Base-by-base conservation (phyloP, 1,284 basidiomycete genomes). In the Marasmius tenuissimus region DNA sequence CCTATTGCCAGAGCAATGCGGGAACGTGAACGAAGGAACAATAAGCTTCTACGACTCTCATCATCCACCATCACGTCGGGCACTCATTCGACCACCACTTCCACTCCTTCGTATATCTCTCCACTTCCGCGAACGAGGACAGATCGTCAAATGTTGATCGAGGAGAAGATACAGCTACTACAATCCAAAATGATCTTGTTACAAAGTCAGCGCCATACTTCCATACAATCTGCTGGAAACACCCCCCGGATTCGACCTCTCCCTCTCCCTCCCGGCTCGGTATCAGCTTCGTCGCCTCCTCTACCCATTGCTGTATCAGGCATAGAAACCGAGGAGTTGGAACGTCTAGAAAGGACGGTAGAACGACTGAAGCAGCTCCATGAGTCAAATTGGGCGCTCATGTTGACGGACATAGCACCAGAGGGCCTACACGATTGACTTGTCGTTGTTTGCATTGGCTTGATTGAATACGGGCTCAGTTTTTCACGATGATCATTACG, bases 351-450 rank as follows among this genome's bases (percentile, higher is more conserved):
- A 8, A 27, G 16, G 27, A 57, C 45, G 47, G 62, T 63, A 4
- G 59, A 61, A 22, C 18, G 33, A 33, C 20, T 61, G 45, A 58
- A 63, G 47, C 38, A 57, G 33, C 16, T 59, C 1, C 62, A 63
- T 50, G 62, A 63, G 39, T 60, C 59, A 35, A 37, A 57, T 35
- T 63, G 62, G 62, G 62, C 62, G 2, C 33, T 63, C 22, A 57
- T 56, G 8, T 40, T 54, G 49, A 58, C 62, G 12, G 40, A 63
- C 38, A 42, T 47, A 12, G 27, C 37, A 39, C 62, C 59, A n/a
- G 39, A 37, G 12, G 61, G 54, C 14, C 22, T 61, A 35, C 52
- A 37, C 20, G 52, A 54, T 37, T 54, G 52, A 54, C 27, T 45
- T 14, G 42, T 18, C 42, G 14, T 18, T 5, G 42, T 45, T 2